Evolutionary conservation across 352 stramenopile species (phyloP).

Genomic region (Phytophthora brassicae): DNA sequence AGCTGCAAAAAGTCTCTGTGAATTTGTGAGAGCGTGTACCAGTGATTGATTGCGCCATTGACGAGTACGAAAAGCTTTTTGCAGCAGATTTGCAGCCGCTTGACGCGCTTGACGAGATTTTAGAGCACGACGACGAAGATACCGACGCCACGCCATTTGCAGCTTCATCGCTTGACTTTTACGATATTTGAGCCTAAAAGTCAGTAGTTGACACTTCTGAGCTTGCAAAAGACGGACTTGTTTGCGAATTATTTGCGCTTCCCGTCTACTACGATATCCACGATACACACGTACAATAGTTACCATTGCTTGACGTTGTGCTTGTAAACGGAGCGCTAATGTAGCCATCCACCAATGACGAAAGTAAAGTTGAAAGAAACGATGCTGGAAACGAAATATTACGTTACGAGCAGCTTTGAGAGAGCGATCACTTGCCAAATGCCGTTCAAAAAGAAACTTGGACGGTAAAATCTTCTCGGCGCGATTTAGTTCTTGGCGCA

Average conservation of each 20-base stretch:
- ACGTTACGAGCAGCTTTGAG: slow-evolving; percentile 46
- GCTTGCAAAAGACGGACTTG: slow-evolving; percentile 26
- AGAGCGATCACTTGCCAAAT: slow-evolving; percentile 46
- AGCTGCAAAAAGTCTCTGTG: slow-evolving; percentile 32
- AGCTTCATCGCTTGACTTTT: slow-evolving; percentile 47
- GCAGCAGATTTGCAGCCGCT: slow-evolving; percentile 34
- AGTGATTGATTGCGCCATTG: slow-evolving; percentile 43
- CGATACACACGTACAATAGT: slow-evolving; percentile 46
- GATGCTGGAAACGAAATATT: slow-evolving; percentile 50
- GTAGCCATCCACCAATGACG: slow-evolving; percentile 32
- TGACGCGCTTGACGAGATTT: slow-evolving; percentile 29
- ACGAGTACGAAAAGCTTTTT: slow-evolving; percentile 38
- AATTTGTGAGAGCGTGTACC: slow-evolving; percentile 38
- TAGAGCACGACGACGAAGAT: slow-evolving; percentile 23
- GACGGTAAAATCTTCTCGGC: slow-evolving; percentile 46
- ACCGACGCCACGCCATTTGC: slow-evolving; percentile 52
- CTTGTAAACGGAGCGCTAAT: slow-evolving; percentile 21
- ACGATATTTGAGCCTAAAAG: slow-evolving; percentile 47
- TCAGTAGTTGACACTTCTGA: slow-evolving; percentile 38
- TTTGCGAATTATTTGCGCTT: slow-evolving; percentile 27
- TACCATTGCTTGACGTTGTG: slow-evolving; percentile 33
- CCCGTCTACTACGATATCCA: slow-evolving; percentile 35
- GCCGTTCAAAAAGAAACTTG: slow-evolving; percentile 63
- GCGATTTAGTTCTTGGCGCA: slow-evolving; percentile 32
- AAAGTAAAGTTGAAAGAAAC: slow-evolving; percentile 56